Conservation (phyloP, 2,329 filamentous ascomycete genomes). For the Fonsecaea erecta region DNA sequence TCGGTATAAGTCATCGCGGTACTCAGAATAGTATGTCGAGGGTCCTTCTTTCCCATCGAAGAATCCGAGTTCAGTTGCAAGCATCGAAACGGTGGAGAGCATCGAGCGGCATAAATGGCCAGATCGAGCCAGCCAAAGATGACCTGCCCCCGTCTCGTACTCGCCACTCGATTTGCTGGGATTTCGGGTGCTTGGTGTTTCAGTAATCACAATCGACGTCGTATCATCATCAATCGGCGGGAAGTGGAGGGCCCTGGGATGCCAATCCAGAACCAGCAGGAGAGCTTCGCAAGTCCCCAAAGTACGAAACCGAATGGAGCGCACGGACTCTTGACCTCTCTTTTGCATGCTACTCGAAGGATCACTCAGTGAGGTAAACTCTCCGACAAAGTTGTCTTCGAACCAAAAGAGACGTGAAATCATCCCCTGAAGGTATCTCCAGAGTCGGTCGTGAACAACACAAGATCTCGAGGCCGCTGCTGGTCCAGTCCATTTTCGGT, state of each 20-base stretch:
- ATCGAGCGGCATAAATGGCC: slow-evolving; percentile 8
- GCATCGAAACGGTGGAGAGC: slow-evolving; percentile 6
- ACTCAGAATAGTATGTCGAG: slow-evolving; percentile 10
- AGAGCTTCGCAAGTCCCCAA: slow-evolving; percentile 9
- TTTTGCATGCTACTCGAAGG: slow-evolving; percentile 6
- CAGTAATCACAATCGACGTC: slow-evolving; percentile 2
- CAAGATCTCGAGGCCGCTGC: not conserved
- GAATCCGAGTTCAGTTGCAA: slow-evolving; percentile 5
- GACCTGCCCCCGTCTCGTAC: slow-evolving; percentile 7
- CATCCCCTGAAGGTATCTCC: slow-evolving; percentile 7
- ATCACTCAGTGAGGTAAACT: slow-evolving; percentile 7
- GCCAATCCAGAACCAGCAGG: slow-evolving; percentile 7
- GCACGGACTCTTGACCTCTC: slow-evolving; percentile 4
- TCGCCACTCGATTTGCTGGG: not conserved
- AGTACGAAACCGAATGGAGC: slow-evolving; percentile 8
- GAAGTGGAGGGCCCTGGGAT: slow-evolving; percentile 6
- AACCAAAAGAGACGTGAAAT: slow-evolving; percentile 11
- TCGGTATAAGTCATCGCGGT: not conserved
- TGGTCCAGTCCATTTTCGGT: slow-evolving; percentile 9
- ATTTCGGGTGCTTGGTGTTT: slow-evolving; percentile 1
- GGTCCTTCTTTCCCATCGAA: slow-evolving; percentile 9
- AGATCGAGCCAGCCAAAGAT: slow-evolving; percentile 9
- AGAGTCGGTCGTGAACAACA: slow-evolving; percentile 7
- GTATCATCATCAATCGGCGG: slow-evolving; percentile 9
- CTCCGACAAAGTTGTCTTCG: slow-evolving; percentile 7